Conservation (phyloP, 2,329 filamentous ascomycete genomes). For the Cordyceps cicadae region DNA sequence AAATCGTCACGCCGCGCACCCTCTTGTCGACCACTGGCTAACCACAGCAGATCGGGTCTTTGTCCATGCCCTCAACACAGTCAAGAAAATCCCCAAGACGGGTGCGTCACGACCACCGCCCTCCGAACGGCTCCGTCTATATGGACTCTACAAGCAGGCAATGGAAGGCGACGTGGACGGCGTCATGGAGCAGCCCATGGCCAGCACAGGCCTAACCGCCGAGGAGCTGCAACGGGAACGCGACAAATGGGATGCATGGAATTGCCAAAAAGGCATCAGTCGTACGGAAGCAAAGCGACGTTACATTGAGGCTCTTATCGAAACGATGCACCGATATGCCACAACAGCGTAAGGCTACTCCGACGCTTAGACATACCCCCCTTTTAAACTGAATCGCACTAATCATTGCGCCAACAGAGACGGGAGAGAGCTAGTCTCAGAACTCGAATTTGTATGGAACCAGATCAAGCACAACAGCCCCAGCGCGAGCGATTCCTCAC, state of each 20-base stretch:
- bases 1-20: not conserved
- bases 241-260: slow-evolving; percentile 91
- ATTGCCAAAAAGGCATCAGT: slow-evolving; percentile 71
- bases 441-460: slow-evolving; percentile 99
- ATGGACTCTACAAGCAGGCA: slow-evolving; percentile 97
- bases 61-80: slow-evolving; percentile 95
- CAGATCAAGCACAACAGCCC: slow-evolving; percentile 85
- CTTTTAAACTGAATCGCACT: not conserved
- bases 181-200: slow-evolving; percentile 75
- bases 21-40: not conserved
- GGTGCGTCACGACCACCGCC: slow-evolving; percentile 83
- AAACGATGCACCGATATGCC: slow-evolving; percentile 94
- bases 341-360: slow-evolving; percentile 57
- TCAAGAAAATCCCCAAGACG: slow-evolving; percentile 93
- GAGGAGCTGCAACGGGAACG: slow-evolving; percentile 52
- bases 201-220: slow-evolving; percentile 35
- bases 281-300: slow-evolving; percentile 88
- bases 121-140: slow-evolving; percentile 77
- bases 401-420: slow-evolving; percentile 40
- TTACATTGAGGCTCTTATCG: slow-evolving; percentile 89
- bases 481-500: slow-evolving; percentile 50
- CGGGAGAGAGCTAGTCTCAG: slow-evolving; percentile 76
- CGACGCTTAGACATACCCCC: not conserved
- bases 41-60: slow-evolving; percentile 76
- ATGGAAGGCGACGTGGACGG: slow-evolving; percentile 97